phyloP scores from a whole-genome alignment of 805 yeast species.

The Clavispora santaluciae region DNA sequence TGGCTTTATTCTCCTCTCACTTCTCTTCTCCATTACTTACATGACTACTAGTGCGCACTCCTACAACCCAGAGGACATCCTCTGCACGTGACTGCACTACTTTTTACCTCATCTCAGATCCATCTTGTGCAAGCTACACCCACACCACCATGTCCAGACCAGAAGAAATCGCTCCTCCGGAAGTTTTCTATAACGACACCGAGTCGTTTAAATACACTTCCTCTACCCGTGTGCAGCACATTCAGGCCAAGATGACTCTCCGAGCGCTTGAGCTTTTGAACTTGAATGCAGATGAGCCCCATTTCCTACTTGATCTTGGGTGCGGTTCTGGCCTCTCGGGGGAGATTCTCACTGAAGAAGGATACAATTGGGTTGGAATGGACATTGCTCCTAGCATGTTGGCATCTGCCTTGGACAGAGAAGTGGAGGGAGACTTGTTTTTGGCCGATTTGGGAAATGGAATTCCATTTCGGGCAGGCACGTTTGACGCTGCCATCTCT shows the following conservation, averaged over 20 bases:
- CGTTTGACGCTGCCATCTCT: conserved; percentile 94
- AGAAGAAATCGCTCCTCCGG: conserved; percentile 95
- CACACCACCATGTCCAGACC: conserved; percentile 76
- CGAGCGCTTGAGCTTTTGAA: conserved; percentile 86
- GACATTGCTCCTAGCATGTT: conserved; percentile 95
- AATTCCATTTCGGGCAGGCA: conserved; percentile 91
- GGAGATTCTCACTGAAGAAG: conserved; percentile 89
- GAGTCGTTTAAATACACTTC: conserved; percentile 89
- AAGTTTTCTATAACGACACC: conserved; percentile 83
- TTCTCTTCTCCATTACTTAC: no score
- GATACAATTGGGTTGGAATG: conserved; percentile 93
- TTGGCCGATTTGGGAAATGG: conserved; percentile 92
- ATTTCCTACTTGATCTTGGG: conserved; percentile 83
- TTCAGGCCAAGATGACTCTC: conserved; percentile 96
- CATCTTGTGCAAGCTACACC: background rate
- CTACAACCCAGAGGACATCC: no score
- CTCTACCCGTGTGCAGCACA: conserved; percentile 95
- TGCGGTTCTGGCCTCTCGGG: conserved; percentile 97
- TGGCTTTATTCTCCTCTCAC: no score
- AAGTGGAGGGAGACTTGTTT: conserved; percentile 88
- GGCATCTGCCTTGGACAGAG: conserved; percentile 89
- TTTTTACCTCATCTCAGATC: background rate
- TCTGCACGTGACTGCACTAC: background rate
- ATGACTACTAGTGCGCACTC: no score
- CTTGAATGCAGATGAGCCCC: conserved; percentile 53